Base-by-base conservation (phyloP, 768 basidiomycete genomes). In the Lactarius hengduanensis region DNA sequence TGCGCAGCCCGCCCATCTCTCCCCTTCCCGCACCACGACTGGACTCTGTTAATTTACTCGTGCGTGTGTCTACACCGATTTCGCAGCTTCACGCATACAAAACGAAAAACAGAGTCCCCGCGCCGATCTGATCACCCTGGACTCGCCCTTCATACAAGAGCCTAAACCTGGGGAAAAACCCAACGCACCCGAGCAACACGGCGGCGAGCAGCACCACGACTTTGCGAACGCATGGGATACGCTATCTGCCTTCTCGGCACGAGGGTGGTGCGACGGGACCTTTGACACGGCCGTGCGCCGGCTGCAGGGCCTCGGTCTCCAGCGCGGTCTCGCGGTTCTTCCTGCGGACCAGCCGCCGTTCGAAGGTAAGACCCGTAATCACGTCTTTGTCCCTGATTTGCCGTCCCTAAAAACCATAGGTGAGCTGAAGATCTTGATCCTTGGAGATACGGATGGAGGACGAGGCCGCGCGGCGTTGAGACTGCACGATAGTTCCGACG, bases 251-350 rank as follows among this genome's bases (percentile, higher is more conserved):
- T 71, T 67, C 26, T 75, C 73, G 34, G 62, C 73, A 38, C 83
- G 90, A 61, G 91, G 91, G 16, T 93, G 91, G 91, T 88, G 84
- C 71, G 83, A 85, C 65, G 77, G 73, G 6, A 78, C 84, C 28
- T 77, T 86, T 59, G 86, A 86, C 59, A 77, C 75, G 26, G 82
- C 86, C 32, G 78, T 88, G 54, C 79, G 82, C 60, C 78, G 77
- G 50, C 71, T 92, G 68, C 86, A 86, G 72, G 77, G 78, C 34
- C 67, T 85, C 74, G 77, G 79, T 53, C 74, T 73, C 41, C 53
- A 62, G 4, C 62, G 62, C 28, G 74, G 70, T 22, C 76, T 90
- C 71, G 77, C 77, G 40, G 82, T 90, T 56, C 81, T 86, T 62
- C 74, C 85, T 47, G 78, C 78, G 41, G 83, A 88, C 71, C 77